Evolutionary conservation across 2,329 filamentous ascomycete species (phyloP).

Genomic region (Raffaelea arxii): DNA sequence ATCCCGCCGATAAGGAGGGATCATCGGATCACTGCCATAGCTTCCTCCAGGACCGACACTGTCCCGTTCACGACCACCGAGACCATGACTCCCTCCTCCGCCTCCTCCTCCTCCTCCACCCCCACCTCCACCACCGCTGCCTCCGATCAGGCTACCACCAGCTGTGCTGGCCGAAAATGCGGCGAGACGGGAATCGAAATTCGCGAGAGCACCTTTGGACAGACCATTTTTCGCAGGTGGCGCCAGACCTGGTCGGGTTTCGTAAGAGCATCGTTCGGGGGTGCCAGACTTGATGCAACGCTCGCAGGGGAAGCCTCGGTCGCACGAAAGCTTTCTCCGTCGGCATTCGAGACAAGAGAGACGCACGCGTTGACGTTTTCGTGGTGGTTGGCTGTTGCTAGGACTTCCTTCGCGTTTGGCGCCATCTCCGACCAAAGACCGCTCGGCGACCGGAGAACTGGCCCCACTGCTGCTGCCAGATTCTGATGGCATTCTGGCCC

Average conservation of each 20-base stretch:
- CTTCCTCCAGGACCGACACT: not conserved
- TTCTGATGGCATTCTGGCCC: constrained; percentile 1
- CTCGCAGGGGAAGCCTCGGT: constrained; percentile 51
- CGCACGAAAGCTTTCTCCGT: constrained; percentile 51
- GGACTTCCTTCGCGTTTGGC: constrained; percentile 6
- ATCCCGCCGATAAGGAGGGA: constrained; percentile 25
- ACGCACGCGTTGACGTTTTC: constrained; percentile 50
- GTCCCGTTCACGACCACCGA: too few species aligned
- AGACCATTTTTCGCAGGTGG: constrained; percentile 36
- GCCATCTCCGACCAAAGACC: not conserved
- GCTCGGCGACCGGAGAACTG: constrained; percentile 8
- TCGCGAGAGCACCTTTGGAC: constrained; percentile 29
- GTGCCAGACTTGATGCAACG: constrained; percentile 54
- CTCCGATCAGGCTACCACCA: not conserved
- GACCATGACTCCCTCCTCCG: too few species aligned
- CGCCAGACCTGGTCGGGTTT: constrained; percentile 34
- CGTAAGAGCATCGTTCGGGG: constrained; percentile 49
- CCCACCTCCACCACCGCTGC: constrained; percentile 1
- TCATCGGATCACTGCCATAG: constrained; percentile 19
- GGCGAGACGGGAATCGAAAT: constrained; percentile 32
- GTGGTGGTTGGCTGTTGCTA: constrained; percentile 20
- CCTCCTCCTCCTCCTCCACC: not conserved
- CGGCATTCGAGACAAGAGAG: constrained; percentile 53
- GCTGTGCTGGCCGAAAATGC: constrained; percentile 26
- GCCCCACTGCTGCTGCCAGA: constrained; percentile 8